A percentile compares a stretch with the other conserved stretches of the same genome.
Evolutionary conservation across 768 basidiomycete genomes (phyloP).

Genomic region (Auriculariales sp.): DNA sequence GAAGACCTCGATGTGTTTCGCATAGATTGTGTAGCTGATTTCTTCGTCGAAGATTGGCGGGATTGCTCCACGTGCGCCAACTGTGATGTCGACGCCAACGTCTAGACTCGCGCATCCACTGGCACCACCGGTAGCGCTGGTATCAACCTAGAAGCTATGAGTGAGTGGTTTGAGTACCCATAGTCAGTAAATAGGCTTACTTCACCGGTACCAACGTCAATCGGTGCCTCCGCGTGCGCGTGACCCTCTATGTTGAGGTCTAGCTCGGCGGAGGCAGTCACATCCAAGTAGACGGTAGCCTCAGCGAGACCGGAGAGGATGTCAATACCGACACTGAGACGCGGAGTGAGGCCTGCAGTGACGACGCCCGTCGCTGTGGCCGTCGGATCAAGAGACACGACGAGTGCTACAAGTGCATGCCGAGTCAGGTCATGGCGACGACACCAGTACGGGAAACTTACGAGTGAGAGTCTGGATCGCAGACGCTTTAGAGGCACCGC

Average conservation of each 20-base stretch:
- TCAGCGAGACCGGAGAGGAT: conserved; percentile 23
- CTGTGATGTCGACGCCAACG: conserved; percentile 22
- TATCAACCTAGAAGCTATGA: no score
- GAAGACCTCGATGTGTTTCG: conserved; percentile 23
- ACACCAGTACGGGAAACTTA: not conserved
- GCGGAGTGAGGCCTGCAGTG: conserved; percentile 34
- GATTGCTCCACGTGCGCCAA: conserved; percentile 25
- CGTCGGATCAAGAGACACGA: conserved; percentile 24
- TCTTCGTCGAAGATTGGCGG: conserved; percentile 24
- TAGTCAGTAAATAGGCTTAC: no score
- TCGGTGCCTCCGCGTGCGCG: conserved; percentile 9
- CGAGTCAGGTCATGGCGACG: not conserved
- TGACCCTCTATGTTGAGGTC: no score
- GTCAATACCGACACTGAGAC: conserved; percentile 26
- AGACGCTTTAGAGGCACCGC: conserved; percentile 7
- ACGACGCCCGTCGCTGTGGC: conserved; percentile 27
- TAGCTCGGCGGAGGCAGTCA: conserved; percentile 17
- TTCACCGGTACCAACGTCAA: not conserved
- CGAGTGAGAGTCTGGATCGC: not conserved
- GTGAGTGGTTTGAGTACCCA: no score
- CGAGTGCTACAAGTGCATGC: conserved; percentile 19
- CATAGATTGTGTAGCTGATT: conserved; percentile 20
- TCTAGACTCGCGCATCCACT: conserved; percentile 23
- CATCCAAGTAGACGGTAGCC: conserved; percentile 26
- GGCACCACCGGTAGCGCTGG: conserved; percentile 18